These are phyloP conservation scores for Pelagomonas calceolata DNA, from an alignment of 108 stramenopile species.

Conservation along the genomic window DNA sequence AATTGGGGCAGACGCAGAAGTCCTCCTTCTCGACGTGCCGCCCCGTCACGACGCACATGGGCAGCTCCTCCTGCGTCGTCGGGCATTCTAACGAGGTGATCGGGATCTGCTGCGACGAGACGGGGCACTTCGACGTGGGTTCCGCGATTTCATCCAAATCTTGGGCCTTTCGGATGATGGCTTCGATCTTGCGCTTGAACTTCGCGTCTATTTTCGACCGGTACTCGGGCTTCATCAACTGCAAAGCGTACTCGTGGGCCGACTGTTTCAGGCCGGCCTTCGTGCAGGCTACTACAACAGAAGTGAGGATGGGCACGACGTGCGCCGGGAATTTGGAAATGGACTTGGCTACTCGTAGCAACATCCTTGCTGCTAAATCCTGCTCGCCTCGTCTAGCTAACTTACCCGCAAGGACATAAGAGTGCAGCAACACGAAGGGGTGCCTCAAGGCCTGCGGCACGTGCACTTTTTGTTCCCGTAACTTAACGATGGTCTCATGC, in stretches of 20 bases:
- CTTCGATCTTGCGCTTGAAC: constrained; percentile 48
- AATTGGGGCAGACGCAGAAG: constrained; percentile 48
- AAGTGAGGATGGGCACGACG: constrained; percentile 38
- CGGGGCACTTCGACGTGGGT: constrained; percentile 31
- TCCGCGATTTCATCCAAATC: constrained; percentile 34
- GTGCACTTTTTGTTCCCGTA: constrained; percentile 28
- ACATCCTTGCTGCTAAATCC: constrained; percentile 35
- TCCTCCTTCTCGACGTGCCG: constrained; percentile 54
- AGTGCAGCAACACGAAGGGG: constrained; percentile 44
- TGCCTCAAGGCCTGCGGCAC: constrained; percentile 34
- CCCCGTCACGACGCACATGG: constrained; percentile 52
- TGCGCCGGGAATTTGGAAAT: constrained; percentile 45
- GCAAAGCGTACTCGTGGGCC: constrained; percentile 42
- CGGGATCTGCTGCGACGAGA: constrained; percentile 23
- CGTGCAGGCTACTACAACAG: constrained; percentile 51
- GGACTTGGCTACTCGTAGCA: constrained; percentile 40
- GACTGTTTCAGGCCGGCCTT: constrained; percentile 40
- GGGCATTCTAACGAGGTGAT: constrained; percentile 41
- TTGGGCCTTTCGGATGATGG: constrained; percentile 44
- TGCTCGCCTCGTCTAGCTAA: constrained; percentile 39
- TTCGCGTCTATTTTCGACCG: constrained; percentile 36
- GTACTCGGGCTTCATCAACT: constrained; percentile 41
- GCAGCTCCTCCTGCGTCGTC: constrained; percentile 43
- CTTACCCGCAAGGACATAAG: constrained; percentile 35
- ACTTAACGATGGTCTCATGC: constrained; percentile 34